These are phyloP conservation scores for Aspergillus conjunctus DNA, from an alignment of 495 filamentous ascomycete species.

Conservation along the genomic window DNA sequence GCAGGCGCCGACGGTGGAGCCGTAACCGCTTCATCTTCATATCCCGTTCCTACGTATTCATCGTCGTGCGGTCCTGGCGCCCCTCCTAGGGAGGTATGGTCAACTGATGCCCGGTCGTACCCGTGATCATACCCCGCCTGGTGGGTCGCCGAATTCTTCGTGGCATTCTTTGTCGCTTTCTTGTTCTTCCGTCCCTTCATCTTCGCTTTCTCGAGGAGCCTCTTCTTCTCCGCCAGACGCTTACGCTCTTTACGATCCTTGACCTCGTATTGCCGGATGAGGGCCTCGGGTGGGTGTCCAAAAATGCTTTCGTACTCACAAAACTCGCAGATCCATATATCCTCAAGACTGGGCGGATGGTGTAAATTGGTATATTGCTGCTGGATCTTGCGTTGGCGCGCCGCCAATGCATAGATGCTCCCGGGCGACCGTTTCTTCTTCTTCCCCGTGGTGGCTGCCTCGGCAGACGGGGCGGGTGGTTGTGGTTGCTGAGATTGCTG, in stretches of 20 bases:
- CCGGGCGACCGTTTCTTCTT: constrained; percentile 60
- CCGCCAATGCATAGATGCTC: constrained; percentile 63
- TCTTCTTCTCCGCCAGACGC: constrained; percentile 75
- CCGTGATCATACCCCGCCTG: constrained; percentile 45
- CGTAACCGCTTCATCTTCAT: constrained; percentile 53
- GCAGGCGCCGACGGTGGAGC: constrained; percentile 42
- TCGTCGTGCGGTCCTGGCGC: constrained; percentile 53
- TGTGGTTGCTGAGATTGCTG: constrained; percentile 35
- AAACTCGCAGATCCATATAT: constrained; percentile 94
- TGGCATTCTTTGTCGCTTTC: constrained; percentile 66
- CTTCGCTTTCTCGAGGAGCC: constrained; percentile 90
- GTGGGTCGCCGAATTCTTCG: constrained; percentile 53
- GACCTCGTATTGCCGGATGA: constrained; percentile 91
- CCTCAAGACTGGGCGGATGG: constrained; percentile 70
- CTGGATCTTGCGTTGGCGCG: constrained; percentile 66
- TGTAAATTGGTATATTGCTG: constrained; percentile 75
- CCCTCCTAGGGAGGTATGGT: constrained; percentile 43
- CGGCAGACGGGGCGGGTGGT: constrained; percentile 24
- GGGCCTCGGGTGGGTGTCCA: constrained; percentile 74
- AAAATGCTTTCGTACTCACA: constrained; percentile 89
- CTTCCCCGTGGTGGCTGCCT: constrained; percentile 41
- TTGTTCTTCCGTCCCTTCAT: constrained; percentile 87
- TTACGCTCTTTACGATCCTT: constrained; percentile 87
- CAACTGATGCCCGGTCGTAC: constrained; percentile 49
- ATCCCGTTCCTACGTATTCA: constrained; percentile 56